Conservation (phyloP, 148 eudicot genomes). For the Fagopyrum homotropicum region DNA sequence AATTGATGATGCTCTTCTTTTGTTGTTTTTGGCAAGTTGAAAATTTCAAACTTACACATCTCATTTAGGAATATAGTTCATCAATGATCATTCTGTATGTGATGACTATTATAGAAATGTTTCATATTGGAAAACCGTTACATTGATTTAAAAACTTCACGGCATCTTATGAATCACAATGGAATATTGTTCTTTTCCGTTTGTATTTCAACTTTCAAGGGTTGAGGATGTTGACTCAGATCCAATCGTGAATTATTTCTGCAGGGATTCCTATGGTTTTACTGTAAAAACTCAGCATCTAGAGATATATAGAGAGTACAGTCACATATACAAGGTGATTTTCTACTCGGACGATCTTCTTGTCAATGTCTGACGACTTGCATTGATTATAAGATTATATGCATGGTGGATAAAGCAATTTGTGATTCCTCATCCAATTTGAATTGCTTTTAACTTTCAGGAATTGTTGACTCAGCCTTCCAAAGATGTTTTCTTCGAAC, state of each 20-base stretch:
- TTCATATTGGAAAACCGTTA: neutral
- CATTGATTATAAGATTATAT: neutral
- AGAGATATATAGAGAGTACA: constrained; percentile 6
- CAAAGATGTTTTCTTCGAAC: neutral
- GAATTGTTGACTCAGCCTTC: neutral
- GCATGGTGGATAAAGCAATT: neutral
- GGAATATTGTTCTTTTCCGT: neutral
- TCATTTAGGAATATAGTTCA: neutral
- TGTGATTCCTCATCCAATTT: neutral
- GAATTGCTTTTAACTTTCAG: neutral
- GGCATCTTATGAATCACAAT: neutral
- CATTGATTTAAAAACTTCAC: no score
- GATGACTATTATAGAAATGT: neutral
- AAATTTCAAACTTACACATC: neutral
- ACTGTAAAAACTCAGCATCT: constrained; percentile 10
- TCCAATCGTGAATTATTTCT: constrained; percentile 5
- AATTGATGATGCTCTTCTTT: constrained; percentile 29
- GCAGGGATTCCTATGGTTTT: constrained; percentile 15
- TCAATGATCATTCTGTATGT: neutral
- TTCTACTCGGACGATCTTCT: neutral
- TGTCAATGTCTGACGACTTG: neutral
- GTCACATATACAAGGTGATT: constrained; percentile 15
- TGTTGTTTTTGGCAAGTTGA: constrained; percentile 16
- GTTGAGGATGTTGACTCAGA: constrained; percentile 11
- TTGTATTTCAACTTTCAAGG: neutral